Percentiles rank a stretch among this genome's conserved stretches.
Evolutionary conservation across 148 eudicot species (phyloP).

Genomic region (Pouteria glomerata): DNA sequence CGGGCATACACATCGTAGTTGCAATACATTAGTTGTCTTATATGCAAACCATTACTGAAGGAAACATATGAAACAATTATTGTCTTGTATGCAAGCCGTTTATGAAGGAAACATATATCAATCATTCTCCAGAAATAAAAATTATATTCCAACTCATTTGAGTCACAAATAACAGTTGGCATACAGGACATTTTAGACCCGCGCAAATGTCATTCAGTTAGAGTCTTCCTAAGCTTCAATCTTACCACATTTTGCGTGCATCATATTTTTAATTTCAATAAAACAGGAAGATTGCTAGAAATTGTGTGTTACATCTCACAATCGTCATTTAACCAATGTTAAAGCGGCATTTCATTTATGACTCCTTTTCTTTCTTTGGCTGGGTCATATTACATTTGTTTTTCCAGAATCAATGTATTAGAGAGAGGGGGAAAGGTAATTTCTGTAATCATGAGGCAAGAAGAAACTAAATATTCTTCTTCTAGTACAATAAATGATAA

Average conservation of each 20-base stretch:
- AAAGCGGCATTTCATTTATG: background rate
- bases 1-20: too few relatives aligned
- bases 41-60: too few relatives aligned
- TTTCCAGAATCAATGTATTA: too few relatives aligned
- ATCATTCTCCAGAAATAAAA: background rate
- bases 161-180: background rate
- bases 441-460: too few relatives aligned
- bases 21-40: too few relatives aligned
- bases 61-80: too few relatives aligned
- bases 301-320: background rate
- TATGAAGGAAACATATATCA: too few relatives aligned
- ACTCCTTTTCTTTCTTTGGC: background rate
- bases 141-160: background rate
- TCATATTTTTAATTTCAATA: background rate
- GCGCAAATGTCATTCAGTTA: background rate
- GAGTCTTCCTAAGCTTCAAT: background rate
- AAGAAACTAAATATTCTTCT: too few relatives aligned
- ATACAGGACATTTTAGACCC: background rate
- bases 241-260: background rate
- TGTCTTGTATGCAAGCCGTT: too few relatives aligned
- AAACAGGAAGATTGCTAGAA: background rate
- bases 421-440: too few relatives aligned
- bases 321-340: background rate
- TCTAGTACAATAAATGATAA: too few relatives aligned
- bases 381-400: background rate